These are phyloP conservation scores for Raphanus hybrid DNA, from an alignment of 441 rosid species.

Conservation along the genomic window DNA sequence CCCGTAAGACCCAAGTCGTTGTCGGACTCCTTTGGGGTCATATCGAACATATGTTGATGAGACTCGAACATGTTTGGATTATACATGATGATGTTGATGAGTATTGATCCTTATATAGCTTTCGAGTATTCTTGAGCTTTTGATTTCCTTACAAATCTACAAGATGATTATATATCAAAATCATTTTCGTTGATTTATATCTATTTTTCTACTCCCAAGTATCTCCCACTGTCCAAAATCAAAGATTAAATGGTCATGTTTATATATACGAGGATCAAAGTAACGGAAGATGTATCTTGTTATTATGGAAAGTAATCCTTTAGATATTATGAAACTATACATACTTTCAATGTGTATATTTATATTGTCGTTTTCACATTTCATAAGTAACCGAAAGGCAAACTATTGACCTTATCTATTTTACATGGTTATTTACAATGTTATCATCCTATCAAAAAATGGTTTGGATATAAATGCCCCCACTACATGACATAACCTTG, in stretches of 20 bases:
- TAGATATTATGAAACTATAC: slow-evolving; percentile 29
- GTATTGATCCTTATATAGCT: slow-evolving; percentile 26
- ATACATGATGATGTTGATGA: slow-evolving; percentile 50
- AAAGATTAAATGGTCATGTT: slow-evolving; percentile 18
- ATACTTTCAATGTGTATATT: slow-evolving; percentile 9
- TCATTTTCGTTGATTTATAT: slow-evolving; percentile 21
- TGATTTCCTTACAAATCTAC: slow-evolving; percentile 15
- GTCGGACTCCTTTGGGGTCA: slow-evolving; percentile 56
- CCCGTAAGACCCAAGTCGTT: slow-evolving; percentile 54
- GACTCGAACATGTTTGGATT: slow-evolving; percentile 67
- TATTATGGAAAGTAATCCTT: slow-evolving; percentile 26
- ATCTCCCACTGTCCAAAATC: slow-evolving; percentile 32
- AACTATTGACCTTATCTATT: slow-evolving; percentile 23
- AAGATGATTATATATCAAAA: slow-evolving; percentile 8
- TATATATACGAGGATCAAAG: slow-evolving; percentile 27
- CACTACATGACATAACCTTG: slow-evolving; percentile 35
- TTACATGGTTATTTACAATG: slow-evolving; percentile 26
- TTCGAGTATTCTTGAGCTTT: background rate
- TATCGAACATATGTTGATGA: slow-evolving; percentile 55
- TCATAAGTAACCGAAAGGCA: slow-evolving; percentile 31
- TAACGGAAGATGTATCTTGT: slow-evolving; percentile 27
- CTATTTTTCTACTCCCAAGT: slow-evolving; percentile 16
- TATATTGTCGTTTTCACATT: slow-evolving; percentile 19
- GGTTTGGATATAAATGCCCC: slow-evolving; percentile 33
- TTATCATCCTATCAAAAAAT: slow-evolving; percentile 32